Base-by-base conservation (phyloP, 2,329 filamentous ascomycete species). In the Penicillium italicum region DNA sequence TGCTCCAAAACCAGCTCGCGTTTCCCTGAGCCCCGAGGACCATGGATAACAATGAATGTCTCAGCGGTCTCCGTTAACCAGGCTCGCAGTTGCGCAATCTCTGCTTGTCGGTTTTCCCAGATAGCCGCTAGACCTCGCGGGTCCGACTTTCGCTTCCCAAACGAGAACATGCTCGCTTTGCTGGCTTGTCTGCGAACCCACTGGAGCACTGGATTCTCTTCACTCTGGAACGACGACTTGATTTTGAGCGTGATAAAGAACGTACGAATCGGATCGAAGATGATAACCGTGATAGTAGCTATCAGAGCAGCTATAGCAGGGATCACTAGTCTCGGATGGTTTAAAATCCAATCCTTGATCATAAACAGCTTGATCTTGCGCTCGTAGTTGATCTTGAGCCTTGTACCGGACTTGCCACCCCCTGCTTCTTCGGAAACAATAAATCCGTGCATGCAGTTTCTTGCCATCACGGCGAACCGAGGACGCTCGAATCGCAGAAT, bases 181-280 rank as follows among this genome's bases (percentile, higher is more conserved):
- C 67, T 74, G 28, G 72, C 71, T 65, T 90, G 88, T 42, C 81
- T 82, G 68, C 88, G 88, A 68, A 97, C 83, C 93, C 91, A 96
- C 57, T 86, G 84, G 72, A 90, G 89, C 16, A 92, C 67, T 44
- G 77, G 81, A 66, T 86, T 93, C 58, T 94, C 86, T 42, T 85
- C 85, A 31, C 94, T 77, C 55, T 89, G 84, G 58, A 94, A 85
- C 0, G 86, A 85, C 44, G 87, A 83, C 31, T 91, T 91, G 48
- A 99, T 86, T 69, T 96, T 91, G 4, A 88, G 82, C 67, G 91
- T 91, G 75, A 97, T 90, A 66, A 95, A 97, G 69, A 95, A 94
- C 0, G 91, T 92, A 42, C 94, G 85, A 55, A 99, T 92, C 0
- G 94, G 94, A 65, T 99, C 94, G 67, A 99, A 97, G 8, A 97